phyloP scores from a whole-genome alignment of 2,329 filamentous ascomycete genomes.

The Stagonosporopsis rhizophila region DNA sequence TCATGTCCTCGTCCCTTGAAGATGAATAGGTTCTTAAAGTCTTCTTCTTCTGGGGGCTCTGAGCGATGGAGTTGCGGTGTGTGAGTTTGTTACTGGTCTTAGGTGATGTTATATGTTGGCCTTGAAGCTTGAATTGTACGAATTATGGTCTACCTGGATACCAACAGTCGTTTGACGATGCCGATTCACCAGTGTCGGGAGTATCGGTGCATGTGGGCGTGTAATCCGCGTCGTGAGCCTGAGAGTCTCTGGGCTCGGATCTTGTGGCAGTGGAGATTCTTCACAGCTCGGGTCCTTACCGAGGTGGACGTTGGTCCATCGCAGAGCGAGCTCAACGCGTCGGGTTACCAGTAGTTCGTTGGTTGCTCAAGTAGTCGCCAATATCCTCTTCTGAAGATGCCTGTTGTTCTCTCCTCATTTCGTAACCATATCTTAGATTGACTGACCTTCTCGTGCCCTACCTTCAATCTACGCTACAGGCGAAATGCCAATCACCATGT shows the following conservation, averaged over 20 bases:
- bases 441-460: not conserved
- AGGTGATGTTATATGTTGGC: not conserved
- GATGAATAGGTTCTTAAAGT: conserved; percentile 52
- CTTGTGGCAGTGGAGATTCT: not conserved
- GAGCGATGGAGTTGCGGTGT: not conserved
- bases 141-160: not conserved
- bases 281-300: not conserved
- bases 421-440: no score
- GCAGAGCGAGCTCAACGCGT: not conserved
- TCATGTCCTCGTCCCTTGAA: conserved; percentile 54
- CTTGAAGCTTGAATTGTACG: not conserved
- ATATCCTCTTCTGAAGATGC: not conserved
- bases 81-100: not conserved
- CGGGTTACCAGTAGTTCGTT: not conserved
- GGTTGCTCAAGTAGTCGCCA: conserved; percentile 1
- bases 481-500: conserved; percentile 41
- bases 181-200: not conserved
- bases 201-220: conserved; percentile 5
- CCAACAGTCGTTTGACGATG: not conserved
- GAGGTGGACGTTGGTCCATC: not conserved
- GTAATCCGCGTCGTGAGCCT: not conserved
- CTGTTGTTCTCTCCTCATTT: not conserved
- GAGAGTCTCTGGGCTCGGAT: conserved; percentile 1
- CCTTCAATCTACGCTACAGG: not conserved
- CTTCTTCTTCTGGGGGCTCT: conserved; percentile 22